A percentile compares a stretch with the other conserved stretches of the same genome.
These are phyloP conservation scores for Cicer pinnatifidum DNA, from an alignment of 306 rosid genomes.

Conservation along the genomic window DNA sequence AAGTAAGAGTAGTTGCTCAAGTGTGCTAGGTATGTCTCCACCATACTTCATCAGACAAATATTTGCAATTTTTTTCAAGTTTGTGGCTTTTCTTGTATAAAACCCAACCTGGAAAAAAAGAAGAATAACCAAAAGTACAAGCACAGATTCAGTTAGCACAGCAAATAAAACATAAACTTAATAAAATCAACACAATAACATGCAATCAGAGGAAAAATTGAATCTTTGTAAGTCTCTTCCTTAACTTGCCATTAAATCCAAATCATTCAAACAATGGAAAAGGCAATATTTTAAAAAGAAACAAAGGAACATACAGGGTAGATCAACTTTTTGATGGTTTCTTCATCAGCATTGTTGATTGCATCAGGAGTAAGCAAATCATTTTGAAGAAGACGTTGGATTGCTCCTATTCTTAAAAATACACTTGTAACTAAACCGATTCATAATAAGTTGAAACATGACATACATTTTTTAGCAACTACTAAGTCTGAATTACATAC, in stretches of 20 bases:
- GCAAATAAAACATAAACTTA: background rate
- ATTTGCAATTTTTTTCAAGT: conserved; percentile 90
- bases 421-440: conserved; percentile 46
- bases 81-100: conserved; percentile 83
- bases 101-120: conserved; percentile 75
- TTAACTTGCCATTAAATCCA: conserved; percentile 19
- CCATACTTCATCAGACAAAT: conserved; percentile 79
- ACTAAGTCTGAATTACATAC: conserved; percentile 22
- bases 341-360: conserved; percentile 79
- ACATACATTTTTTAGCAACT: conserved; percentile 25
- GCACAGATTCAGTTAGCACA: conserved; percentile 18
- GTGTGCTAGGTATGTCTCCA: conserved; percentile 86
- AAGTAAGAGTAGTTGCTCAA: conserved; percentile 83
- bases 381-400: conserved; percentile 83
- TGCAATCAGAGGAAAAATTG: conserved; percentile 1
- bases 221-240: conserved; percentile 9
- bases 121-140: conserved; percentile 2
- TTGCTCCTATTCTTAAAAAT: conserved; percentile 76
- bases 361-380: conserved; percentile 78
- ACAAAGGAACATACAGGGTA: conserved; percentile 73
- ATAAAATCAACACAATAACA: conserved; percentile 25
- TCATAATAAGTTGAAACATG: conserved; percentile 39
- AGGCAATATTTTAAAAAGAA: conserved; percentile 20
- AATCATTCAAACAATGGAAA: conserved; percentile 19
- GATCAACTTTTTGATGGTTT: conserved; percentile 71